These are phyloP conservation scores for Cytospora chrysosperma DNA, from an alignment of 2,329 filamentous ascomycete genomes.

Conservation along the genomic window DNA sequence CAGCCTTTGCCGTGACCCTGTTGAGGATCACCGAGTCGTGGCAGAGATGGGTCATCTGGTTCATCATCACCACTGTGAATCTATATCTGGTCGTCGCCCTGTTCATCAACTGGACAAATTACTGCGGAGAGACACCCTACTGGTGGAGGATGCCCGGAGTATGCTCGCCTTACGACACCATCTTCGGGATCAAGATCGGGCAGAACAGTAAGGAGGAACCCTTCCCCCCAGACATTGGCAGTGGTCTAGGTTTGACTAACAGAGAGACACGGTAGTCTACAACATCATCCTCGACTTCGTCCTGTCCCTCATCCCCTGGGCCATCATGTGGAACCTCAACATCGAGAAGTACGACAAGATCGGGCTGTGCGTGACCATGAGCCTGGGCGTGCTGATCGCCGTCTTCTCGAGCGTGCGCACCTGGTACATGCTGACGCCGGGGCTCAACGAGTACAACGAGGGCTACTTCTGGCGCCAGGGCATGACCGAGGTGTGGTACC, in stretches of 20 bases:
- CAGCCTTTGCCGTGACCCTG: constrained; percentile 38
- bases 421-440: constrained; percentile 46
- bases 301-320: constrained; percentile 50
- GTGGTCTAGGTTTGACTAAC: background rate
- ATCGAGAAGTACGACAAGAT: constrained; percentile 50
- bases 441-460: constrained; percentile 40
- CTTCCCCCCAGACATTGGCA: background rate
- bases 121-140: constrained; percentile 43
- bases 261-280: constrained; percentile 38
- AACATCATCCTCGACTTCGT: constrained; percentile 55
- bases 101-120: constrained; percentile 49
- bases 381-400: constrained; percentile 45
- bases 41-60: constrained; percentile 46
- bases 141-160: constrained; percentile 46
- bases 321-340: constrained; percentile 47
- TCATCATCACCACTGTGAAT: constrained; percentile 50
- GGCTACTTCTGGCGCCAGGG: constrained; percentile 50
- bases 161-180: constrained; percentile 40
- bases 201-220: constrained; percentile 45
- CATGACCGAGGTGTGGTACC: constrained; percentile 48
- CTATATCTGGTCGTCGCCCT: constrained; percentile 46
- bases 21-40: constrained; percentile 44
- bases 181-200: constrained; percentile 48
- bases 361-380: constrained; percentile 51
- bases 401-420: constrained; percentile 48